A percentile compares a stretch with the other conserved stretches of the same genome.
Conservation (phyloP, 192 early-diverging fungal genomes). For the Gonapodya prolifera region DNA sequence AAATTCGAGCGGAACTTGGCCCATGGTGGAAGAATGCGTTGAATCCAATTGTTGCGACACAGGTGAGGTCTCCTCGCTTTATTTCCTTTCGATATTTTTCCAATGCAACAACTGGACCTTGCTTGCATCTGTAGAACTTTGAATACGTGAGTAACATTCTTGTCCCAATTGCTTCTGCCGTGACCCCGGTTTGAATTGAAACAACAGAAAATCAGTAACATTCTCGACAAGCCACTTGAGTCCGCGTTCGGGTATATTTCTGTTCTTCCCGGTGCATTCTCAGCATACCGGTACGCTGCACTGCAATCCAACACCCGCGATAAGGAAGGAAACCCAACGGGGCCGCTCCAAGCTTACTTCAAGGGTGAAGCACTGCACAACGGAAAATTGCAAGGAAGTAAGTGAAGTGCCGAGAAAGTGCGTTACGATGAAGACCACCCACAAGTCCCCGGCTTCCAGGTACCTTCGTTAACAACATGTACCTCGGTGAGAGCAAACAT, state of each 20-base stretch:
- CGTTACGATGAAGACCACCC: background rate
- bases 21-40: conserved; percentile 50
- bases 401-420: conserved; percentile 33
- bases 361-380: conserved; percentile 81
- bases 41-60: conserved; percentile 84
- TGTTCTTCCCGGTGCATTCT: conserved; percentile 91
- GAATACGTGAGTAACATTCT: conserved; percentile 36
- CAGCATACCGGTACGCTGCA: conserved; percentile 82
- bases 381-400: conserved; percentile 47
- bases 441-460: background rate
- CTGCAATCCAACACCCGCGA: conserved; percentile 52
- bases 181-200: background rate
- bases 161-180: background rate
- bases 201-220: conserved; percentile 84
- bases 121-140: too few species aligned
- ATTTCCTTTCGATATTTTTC: too few species aligned
- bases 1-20: conserved; percentile 80
- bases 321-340: conserved; percentile 2
- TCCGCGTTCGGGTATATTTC: conserved; percentile 92
- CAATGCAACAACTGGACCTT: too few species aligned
- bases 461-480: conserved; percentile 65
- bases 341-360: conserved; percentile 75
- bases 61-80: too few species aligned
- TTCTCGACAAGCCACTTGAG: conserved; percentile 92
- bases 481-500: conserved; percentile 45